Base-by-base conservation (phyloP, 2,329 filamentous ascomycete species). In the Tolypocladium album region DNA sequence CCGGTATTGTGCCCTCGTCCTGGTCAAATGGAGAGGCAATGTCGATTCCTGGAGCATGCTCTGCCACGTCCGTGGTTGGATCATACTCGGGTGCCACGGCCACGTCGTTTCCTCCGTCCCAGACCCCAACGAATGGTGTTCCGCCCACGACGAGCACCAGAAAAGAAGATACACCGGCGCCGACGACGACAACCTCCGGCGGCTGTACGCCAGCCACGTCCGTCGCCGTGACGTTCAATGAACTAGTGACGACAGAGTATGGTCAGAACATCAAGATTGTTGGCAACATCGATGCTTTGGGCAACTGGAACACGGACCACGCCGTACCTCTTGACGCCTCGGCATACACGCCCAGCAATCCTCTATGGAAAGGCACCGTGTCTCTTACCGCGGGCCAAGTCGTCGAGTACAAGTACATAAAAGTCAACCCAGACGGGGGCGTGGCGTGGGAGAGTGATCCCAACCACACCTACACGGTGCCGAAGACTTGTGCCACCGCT, bases 381-480 rank as follows among this genome's bases (percentile, higher is more conserved):
- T 75, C 73, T 1, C 71, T 91, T 20, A 71, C 76, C 0, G 77
- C 83, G 0, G 87, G 86, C 2, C 76, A 77, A 56, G 73, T 71
- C 3, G 75, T 90, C 52, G 67, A 84, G 74, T 90, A 89, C 71
- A 90, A 90, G 75, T 91, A 84, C 68, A 81, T 90, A 65, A 81
- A 82, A 57, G 79, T 87, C 50, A 76, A 77, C 61, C 67, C 71
- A 1, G 79, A 82, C 65, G 82, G 85, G 0, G 74, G 73, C 0
- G 72, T 88, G 11, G 77, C 72, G 2, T 90, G 88, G 87, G 88
- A 91, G 74, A 76, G 74, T 56, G 87, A 87, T 57, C 78, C 79
- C 0, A 80, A 84, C 68, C 78, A 76, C 53, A 67, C 62, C 2
- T 73, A 71, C 60, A 68, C 67, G 12, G 71, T 73, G 17, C 70